Base-by-base conservation (phyloP, 306 rosid genomes). In the Astragalus glycyphyllos region DNA sequence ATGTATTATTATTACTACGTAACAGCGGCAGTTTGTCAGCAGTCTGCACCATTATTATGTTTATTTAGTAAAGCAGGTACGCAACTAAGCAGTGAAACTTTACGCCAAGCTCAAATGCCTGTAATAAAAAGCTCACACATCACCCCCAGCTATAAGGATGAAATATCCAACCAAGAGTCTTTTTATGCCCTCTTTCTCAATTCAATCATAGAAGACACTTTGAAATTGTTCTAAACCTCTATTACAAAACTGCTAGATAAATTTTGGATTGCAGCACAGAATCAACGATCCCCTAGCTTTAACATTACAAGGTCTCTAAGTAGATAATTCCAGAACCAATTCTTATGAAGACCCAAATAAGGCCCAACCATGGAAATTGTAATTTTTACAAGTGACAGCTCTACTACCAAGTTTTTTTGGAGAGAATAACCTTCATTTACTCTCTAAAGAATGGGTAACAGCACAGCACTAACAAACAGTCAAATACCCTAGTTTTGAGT, bases 91-190 rank as follows among this genome's bases (percentile, higher is more conserved):
- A 47, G 68, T n/a, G 14, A 72, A 58, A 41, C 44, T 42, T 51
- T 13, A 45, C 40, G 38, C 67, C 15, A 55, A 38, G 20, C 15
- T 48, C 49, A 59, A 50, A 26, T 14, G 32, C 6, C 37, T 4
- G 3, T 38, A 7, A 38, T 11, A 38, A 15, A 17, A 58, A 68
- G 55, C 35, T 49, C 23, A 41, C 42, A n/a, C n/a, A n/a, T n/a
- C n/a, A n/a, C n/a, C n/a, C n/a, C n/a, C n/a, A n/a, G n/a, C 51
- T 37, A 73, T 13, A 68, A 51, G 50, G 51, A 57, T 38, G 69
- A 49, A 58, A 72, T 20, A 58, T 17, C 47, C 44, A 42, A 49
- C 29, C n/a, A 12, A 11, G 20, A 50, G 34, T 48, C 15, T 14
- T 58, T 65, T 44, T 14, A 58, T 71, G 55, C 32, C 40, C 42